Evolutionary conservation across 139 green algal genomes (phyloP).

Genomic region (Desmodesmus armatus): DNA sequence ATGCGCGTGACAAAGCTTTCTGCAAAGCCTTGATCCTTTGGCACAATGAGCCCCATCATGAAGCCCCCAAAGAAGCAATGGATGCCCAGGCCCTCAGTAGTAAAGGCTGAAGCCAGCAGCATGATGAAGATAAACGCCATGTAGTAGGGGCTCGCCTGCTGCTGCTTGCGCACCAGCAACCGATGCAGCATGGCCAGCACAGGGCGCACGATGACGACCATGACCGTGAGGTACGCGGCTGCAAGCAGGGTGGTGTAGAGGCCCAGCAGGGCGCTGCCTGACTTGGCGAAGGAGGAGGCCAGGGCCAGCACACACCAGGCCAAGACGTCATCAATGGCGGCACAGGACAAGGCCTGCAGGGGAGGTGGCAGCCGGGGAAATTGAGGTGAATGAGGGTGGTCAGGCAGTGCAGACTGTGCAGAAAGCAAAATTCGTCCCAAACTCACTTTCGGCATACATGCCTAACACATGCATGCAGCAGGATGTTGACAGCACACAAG

Average conservation of each 20-base stretch:
- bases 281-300: slow-evolving; percentile 56
- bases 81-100: slow-evolving; percentile 63
- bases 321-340: slow-evolving; percentile 31
- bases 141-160: slow-evolving; percentile 38
- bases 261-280: slow-evolving; percentile 22
- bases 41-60: slow-evolving; percentile 60
- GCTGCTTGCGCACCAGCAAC: neutral
- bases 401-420: too few relatives aligned
- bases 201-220: slow-evolving; percentile 50
- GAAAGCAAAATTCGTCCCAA: too few relatives aligned
- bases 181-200: slow-evolving; percentile 38
- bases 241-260: slow-evolving; percentile 56
- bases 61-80: slow-evolving; percentile 68
- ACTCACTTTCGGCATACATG: too few relatives aligned
- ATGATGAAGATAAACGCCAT: slow-evolving; percentile 41
- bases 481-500: neutral
- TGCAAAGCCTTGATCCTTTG: slow-evolving; percentile 49
- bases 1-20: slow-evolving; percentile 51
- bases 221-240: slow-evolving; percentile 56
- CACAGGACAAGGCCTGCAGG: slow-evolving; percentile 25
- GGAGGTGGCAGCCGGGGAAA: neutral
- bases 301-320: slow-evolving; percentile 58
- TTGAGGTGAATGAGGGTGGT: neutral
- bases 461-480: too few relatives aligned
- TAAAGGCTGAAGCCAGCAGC: slow-evolving; percentile 46